phyloP scores from a whole-genome alignment of 148 eudicot genomes.

The Cornus suecica region DNA sequence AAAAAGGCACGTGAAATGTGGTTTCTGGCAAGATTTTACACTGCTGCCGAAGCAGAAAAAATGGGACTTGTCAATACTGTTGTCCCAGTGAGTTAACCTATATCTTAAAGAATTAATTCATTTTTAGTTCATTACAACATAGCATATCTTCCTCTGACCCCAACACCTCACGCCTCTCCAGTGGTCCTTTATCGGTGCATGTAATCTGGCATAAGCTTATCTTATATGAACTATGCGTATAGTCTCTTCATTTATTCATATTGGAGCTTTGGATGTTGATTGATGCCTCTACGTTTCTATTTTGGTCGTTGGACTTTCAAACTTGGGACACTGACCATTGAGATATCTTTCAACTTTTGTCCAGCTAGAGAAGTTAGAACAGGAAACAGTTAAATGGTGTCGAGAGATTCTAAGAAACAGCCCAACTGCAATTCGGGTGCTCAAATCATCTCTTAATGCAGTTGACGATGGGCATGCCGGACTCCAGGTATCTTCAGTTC shows the following conservation, averaged over 20 bases:
- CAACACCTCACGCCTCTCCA: not conserved
- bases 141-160: not conserved
- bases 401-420: slow-evolving; percentile 88
- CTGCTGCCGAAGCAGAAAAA: slow-evolving; percentile 82
- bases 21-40: slow-evolving; percentile 79
- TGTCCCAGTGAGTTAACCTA: slow-evolving; percentile 70
- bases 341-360: not conserved
- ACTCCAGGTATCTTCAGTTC: slow-evolving; percentile 63
- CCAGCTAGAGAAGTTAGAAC: slow-evolving; percentile 75
- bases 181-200: not conserved
- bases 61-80: slow-evolving; percentile 97
- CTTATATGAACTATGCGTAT: not conserved
- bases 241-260: not conserved
- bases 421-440: slow-evolving; percentile 85
- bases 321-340: not conserved
- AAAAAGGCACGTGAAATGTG: slow-evolving; percentile 98
- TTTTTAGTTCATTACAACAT: not conserved
- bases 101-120: not conserved
- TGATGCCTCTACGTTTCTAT: not conserved
- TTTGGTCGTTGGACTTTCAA: not conserved
- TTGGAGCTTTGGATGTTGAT: not conserved
- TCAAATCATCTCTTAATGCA: slow-evolving; percentile 89
- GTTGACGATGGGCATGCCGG: slow-evolving; percentile 98
- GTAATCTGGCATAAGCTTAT: not conserved
- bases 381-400: slow-evolving; percentile 94